phyloP scores from a whole-genome alignment of 139 green algal genomes.

The Chlamydomonas asymmetrica region DNA sequence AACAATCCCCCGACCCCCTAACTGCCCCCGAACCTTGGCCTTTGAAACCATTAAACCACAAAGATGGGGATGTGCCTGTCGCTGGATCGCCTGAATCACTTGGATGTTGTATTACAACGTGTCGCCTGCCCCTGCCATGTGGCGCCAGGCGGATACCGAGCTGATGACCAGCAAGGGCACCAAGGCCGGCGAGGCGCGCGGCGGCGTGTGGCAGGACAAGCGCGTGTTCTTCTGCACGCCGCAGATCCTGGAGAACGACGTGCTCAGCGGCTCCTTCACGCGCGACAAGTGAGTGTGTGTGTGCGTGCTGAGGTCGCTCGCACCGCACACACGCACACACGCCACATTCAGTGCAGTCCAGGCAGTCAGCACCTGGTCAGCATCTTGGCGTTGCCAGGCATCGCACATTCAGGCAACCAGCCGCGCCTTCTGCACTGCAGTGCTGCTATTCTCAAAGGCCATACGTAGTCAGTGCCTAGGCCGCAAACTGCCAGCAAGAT shows the following conservation, averaged over 20 bases:
- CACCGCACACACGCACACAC: neutral
- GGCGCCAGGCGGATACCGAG: conserved; percentile 21
- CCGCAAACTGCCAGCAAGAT: neutral
- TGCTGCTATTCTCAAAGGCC: too few relatives aligned
- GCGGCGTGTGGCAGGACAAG: conserved; percentile 42
- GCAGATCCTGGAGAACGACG: conserved; percentile 87
- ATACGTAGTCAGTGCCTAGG: too few relatives aligned
- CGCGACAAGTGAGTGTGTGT: conserved; percentile 7
- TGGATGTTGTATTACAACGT: conserved; percentile 19
- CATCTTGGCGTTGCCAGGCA: too few relatives aligned
- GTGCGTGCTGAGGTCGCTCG: too few relatives aligned
- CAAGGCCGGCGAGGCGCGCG: neutral
- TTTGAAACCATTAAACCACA: too few relatives aligned
- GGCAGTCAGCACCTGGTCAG: too few relatives aligned
- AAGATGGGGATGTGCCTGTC: too few relatives aligned
- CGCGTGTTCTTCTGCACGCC: conserved; percentile 92
- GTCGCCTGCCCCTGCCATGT: conserved; percentile 13
- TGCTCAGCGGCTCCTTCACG: conserved; percentile 57
- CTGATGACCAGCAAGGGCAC: neutral
- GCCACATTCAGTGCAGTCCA: neutral
- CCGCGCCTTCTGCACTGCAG: too few relatives aligned
- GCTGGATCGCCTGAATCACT: too few relatives aligned
- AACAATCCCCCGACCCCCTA: too few relatives aligned
- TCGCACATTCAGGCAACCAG: too few relatives aligned
- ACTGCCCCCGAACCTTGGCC: too few relatives aligned